Percentiles rank a stretch among this genome's conserved stretches.
Conservation (phyloP, 345 rosid genomes). For the Kernera saxatilis region DNA sequence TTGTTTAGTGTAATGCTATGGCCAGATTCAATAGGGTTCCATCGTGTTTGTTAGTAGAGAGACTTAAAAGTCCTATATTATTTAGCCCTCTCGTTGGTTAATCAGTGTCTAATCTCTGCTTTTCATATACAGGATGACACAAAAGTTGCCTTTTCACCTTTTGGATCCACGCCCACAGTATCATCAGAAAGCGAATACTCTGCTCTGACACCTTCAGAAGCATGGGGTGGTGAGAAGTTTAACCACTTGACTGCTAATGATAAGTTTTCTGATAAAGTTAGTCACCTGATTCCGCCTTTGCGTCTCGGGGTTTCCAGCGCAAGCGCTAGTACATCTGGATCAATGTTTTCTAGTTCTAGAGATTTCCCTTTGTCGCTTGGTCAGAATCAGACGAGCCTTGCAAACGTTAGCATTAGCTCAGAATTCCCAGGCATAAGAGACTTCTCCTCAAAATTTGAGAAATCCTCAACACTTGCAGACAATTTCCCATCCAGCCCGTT, state of each 20-base stretch:
- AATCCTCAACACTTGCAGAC: slow-evolving; percentile 41
- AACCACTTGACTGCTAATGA: slow-evolving; percentile 39
- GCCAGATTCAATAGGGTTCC: neutral
- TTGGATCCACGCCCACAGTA: slow-evolving; percentile 43
- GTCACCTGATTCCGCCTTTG: slow-evolving; percentile 48
- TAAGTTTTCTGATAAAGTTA: slow-evolving; percentile 38
- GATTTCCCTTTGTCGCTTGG: slow-evolving; percentile 41
- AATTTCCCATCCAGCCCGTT: slow-evolving; percentile 39
- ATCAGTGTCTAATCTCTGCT: neutral
- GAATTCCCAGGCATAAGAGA: slow-evolving; percentile 43
- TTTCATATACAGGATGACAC: slow-evolving; percentile 45
- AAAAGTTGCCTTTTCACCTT: slow-evolving; percentile 29
- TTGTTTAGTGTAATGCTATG: neutral
- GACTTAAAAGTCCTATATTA: neutral
- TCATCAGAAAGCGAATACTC: slow-evolving; percentile 57
- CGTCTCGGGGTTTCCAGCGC: slow-evolving; percentile 47
- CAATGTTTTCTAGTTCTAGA: slow-evolving; percentile 48
- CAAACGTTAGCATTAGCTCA: slow-evolving; percentile 13
- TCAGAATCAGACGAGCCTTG: slow-evolving; percentile 32
- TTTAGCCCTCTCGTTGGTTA: neutral
- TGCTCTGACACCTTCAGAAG: slow-evolving; percentile 80
- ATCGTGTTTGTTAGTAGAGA: neutral
- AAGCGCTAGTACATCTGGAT: slow-evolving; percentile 44
- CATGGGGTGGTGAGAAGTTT: slow-evolving; percentile 80
- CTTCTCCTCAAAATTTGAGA: slow-evolving; percentile 36